A percentile compares a stretch with the other conserved stretches of the same genome.
These are phyloP conservation scores for Ceratocystis papillata DNA, from an alignment of 2,329 filamentous ascomycete species.

Conservation along the genomic window DNA sequence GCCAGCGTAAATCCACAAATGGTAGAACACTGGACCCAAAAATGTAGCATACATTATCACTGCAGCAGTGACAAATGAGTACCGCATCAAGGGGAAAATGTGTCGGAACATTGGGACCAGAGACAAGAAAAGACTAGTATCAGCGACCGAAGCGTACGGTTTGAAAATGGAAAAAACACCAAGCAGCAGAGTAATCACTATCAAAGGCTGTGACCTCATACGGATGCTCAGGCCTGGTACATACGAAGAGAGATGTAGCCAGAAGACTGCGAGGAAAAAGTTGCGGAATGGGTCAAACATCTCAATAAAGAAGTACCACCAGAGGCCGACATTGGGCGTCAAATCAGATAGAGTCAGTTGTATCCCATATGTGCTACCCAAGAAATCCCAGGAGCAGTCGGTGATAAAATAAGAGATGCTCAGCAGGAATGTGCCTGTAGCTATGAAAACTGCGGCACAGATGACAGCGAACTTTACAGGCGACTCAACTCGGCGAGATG, in stretches of 20 bases:
- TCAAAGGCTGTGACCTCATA: conserved; percentile 73
- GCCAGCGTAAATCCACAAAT: conserved; percentile 96
- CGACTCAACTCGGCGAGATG: conserved; percentile 32
- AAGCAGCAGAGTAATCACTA: conserved; percentile 70
- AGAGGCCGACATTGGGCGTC: conserved; percentile 87
- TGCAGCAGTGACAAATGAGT: conserved; percentile 75
- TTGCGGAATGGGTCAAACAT: conserved; percentile 98
- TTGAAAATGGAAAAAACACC: conserved; percentile 94
- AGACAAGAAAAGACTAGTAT: conserved; percentile 75
- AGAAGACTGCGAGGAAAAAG: conserved; percentile 97
- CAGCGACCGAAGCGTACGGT: conserved; percentile 87
- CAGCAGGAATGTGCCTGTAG: conserved; percentile 52
- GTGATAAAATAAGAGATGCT: conserved; percentile 62
- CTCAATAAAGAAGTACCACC: conserved; percentile 99
- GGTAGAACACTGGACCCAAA: conserved; percentile 87
- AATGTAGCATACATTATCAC: conserved; percentile 79
- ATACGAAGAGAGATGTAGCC: conserved; percentile 87
- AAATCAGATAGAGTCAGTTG: conserved; percentile 84
- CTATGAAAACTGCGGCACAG: conserved; percentile 43
- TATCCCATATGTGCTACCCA: conserved; percentile 82
- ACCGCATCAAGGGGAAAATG: conserved; percentile 84
- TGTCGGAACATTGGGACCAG: conserved; percentile 81
- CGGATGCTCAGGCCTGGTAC: conserved; percentile 76
- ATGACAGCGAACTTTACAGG: conserved; percentile 42
- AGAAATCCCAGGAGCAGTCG: conserved; percentile 72